A percentile compares a stretch with the other conserved stretches of the same genome.
Conservation (phyloP, 805 yeast species). For the Saitoella complicata region DNA sequence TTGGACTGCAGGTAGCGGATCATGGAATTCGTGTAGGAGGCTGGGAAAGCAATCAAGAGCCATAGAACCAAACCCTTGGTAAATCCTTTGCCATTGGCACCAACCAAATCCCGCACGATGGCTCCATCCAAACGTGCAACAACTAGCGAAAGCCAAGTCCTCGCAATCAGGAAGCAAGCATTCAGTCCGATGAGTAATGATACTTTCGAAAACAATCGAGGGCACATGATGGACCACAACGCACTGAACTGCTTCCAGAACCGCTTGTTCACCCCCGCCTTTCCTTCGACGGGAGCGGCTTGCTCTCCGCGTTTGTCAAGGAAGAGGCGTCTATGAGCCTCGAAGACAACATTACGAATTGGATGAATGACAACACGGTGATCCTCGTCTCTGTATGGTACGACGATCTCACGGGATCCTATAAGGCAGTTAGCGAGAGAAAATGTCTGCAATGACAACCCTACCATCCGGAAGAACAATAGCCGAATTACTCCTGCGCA, state of each 20-base stretch:
- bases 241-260: slow-evolving; percentile 59
- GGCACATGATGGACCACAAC: slow-evolving; percentile 70
- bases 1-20: slow-evolving; percentile 66
- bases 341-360: slow-evolving; percentile 17
- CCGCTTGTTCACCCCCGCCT: slow-evolving; percentile 33
- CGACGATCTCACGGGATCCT: slow-evolving; percentile 14
- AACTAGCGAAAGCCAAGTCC: slow-evolving; percentile 76
- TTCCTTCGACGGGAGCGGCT: slow-evolving; percentile 7
- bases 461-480: too few species aligned
- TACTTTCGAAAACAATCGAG: slow-evolving; percentile 51
- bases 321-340: slow-evolving; percentile 19
- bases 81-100: slow-evolving; percentile 62
- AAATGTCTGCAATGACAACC: too few species aligned
- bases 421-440: neutral
- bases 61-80: slow-evolving; percentile 65
- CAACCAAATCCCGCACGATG: slow-evolving; percentile 74
- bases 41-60: slow-evolving; percentile 84
- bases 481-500: neutral
- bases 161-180: slow-evolving; percentile 51
- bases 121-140: slow-evolving; percentile 87
- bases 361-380: slow-evolving; percentile 18
- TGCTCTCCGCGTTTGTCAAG: slow-evolving; percentile 6
- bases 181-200: slow-evolving; percentile 51
- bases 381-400: slow-evolving; percentile 13
- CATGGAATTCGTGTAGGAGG: slow-evolving; percentile 80